Evolutionary conservation across 208 protist species (phyloP), one percentile per base, ranked within the genome.

Genomic region (Leishmania aethiopica): DNA sequence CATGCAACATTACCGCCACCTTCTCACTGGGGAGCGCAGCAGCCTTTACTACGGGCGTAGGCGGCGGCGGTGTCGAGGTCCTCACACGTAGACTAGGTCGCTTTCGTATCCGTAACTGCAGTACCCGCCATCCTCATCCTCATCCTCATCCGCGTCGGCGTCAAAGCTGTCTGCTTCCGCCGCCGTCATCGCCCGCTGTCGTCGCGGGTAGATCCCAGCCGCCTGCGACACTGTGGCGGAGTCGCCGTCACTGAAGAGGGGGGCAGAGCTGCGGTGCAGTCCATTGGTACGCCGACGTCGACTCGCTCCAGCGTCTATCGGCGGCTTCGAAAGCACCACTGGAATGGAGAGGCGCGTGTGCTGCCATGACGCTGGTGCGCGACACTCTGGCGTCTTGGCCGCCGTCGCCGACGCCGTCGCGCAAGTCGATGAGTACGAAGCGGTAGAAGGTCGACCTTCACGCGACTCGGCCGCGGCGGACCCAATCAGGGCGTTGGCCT

Each of bases 41-140:
- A 13, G 10, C 45, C 37, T 32, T 37, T 51, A 45, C 28, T 55
- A n/a, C 0, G 10, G 25, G 28, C 11, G 45, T 35, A 13, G 28
- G 37, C 10, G 40, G 22, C 70, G 13, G 70, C 2, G 45, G 17
- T 55, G 42, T 3, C 11, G 3, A 51, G 55, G 76, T 5, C 19
- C 8, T 70, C 62, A 86, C 47, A 86, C 78, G 55, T 74, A 75
- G 37, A 86, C 67, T 5, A 71, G 10, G 42, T 59, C 78, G 25
- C 55, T 73, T 47, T 72, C 78, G 57, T 78, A 86, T 1, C 78
- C 83, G 67, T 83, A 83, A 75, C 75, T 59, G 75, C 83, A 86
- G 78, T 83, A 86, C 55, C 71, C 83, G 13, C 59, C 59, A 8
- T 79, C 82, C 28, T 75, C 82, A 40, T 81, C 77, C 0, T 72